These are phyloP conservation scores for Lachnellula willkommii DNA, from an alignment of 2,329 filamentous ascomycete genomes.

Conservation along the genomic window DNA sequence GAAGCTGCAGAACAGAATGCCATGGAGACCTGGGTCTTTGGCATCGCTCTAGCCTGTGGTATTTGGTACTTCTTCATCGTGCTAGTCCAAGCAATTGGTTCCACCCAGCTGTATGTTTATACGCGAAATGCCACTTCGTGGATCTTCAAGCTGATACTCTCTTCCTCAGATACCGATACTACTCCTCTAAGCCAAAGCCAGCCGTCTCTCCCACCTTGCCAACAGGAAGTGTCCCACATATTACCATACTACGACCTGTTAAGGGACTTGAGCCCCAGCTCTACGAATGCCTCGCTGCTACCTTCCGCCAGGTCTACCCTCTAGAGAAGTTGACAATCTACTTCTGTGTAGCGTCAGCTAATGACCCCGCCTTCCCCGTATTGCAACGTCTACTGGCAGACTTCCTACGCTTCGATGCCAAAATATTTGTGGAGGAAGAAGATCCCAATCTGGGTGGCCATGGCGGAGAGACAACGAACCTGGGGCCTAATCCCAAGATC, in stretches of 20 bases:
- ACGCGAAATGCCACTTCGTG: background rate
- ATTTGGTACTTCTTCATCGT: constrained; percentile 50
- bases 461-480: constrained; percentile 45
- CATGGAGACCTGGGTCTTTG: constrained; percentile 19
- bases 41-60: constrained; percentile 43
- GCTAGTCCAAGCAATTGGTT: constrained; percentile 51
- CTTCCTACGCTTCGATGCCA: constrained; percentile 66
- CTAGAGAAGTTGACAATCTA: constrained; percentile 68
- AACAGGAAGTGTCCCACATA: constrained; percentile 60
- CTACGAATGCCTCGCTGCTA: constrained; percentile 86
- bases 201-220: constrained; percentile 48
- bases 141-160: constrained; percentile 5
- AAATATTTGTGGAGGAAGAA: constrained; percentile 74
- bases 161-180: constrained; percentile 45
- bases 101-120: constrained; percentile 46
- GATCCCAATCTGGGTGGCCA: constrained; percentile 62
- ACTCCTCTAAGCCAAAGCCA: constrained; percentile 44
- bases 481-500: constrained; percentile 98
- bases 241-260: constrained; percentile 88
- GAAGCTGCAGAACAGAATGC: constrained; percentile 11
- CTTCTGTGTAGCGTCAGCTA: constrained; percentile 71
- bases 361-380: constrained; percentile 72
- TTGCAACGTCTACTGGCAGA: constrained; percentile 67
- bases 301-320: constrained; percentile 79
- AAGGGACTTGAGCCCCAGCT: constrained; percentile 87